Percentiles rank a stretch among this genome's conserved stretches.
phyloP scores from a whole-genome alignment of 1,284 basidiomycete genomes.

The Mycosarcoma mackinlayi region DNA sequence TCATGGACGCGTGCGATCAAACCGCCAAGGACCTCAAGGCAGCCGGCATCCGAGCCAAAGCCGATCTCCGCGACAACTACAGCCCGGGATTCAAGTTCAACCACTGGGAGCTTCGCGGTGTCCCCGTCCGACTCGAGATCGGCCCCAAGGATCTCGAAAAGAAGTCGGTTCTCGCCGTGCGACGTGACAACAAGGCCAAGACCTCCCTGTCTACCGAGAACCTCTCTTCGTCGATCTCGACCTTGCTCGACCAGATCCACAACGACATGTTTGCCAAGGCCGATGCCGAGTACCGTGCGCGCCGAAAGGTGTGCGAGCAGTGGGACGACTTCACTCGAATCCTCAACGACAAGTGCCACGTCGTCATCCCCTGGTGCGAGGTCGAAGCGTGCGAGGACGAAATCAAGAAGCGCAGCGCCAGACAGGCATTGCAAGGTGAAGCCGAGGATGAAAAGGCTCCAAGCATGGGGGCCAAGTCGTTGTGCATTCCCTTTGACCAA shows the following conservation, averaged over 20 bases:
- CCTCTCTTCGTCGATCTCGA: constrained; percentile 37
- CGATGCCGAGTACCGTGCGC: constrained; percentile 79
- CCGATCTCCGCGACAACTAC: constrained; percentile 92
- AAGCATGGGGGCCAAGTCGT: constrained; percentile 96
- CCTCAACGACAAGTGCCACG: constrained; percentile 87
- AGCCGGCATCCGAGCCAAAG: constrained; percentile 83
- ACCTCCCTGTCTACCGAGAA: constrained; percentile 39
- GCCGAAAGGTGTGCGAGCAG: constrained; percentile 79
- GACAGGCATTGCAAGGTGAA: constrained; percentile 49
- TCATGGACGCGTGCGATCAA: constrained; percentile 78
- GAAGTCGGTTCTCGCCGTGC: constrained; percentile 83
- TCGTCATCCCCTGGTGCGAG: constrained; percentile 97
- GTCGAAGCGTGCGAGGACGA: constrained; percentile 93
- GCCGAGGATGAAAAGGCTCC: constrained; percentile 82
- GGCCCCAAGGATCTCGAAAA: constrained; percentile 92
- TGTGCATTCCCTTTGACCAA: constrained; percentile 97
- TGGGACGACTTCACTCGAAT: constrained; percentile 92
- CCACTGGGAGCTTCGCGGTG: constrained; percentile 92
- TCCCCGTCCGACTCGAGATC: constrained; percentile 94
- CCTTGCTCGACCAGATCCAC: constrained; percentile 87
- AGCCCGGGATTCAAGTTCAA: constrained; percentile 99
- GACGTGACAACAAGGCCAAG: constrained; percentile 81
- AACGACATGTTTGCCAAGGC: constrained; percentile 86
- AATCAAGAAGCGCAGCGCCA: constrained; percentile 92
- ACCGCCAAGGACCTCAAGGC: constrained; percentile 72